Percentiles rank a stretch among this genome's conserved stretches.
These are phyloP conservation scores for Boechera divaricarpa DNA, from an alignment of 345 rosid genomes.

Conservation along the genomic window DNA sequence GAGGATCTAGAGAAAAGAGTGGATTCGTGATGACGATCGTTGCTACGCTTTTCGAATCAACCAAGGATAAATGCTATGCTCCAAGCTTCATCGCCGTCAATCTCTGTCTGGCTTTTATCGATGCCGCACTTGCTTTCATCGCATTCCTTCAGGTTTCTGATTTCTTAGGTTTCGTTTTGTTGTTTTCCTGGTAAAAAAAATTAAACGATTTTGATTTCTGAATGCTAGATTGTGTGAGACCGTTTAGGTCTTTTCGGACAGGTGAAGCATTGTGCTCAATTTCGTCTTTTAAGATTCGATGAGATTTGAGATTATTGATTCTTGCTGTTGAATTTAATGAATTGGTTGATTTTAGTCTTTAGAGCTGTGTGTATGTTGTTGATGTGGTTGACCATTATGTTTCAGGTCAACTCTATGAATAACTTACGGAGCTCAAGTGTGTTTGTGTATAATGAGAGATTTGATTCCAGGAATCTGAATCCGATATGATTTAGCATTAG, in stretches of 20 bases:
- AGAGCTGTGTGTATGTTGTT: constrained; percentile 3
- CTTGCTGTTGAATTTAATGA: neutral
- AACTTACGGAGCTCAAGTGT: constrained; percentile 3
- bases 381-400: constrained; percentile 35
- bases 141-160: constrained; percentile 44
- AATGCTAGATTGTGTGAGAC: constrained; percentile 21
- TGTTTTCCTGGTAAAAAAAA: neutral
- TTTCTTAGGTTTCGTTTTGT: neutral
- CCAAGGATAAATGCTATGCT: constrained; percentile 33
- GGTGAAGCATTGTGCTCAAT: constrained; percentile 32
- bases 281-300: neutral
- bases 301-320: constrained; percentile 11
- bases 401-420: constrained; percentile 41
- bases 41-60: constrained; percentile 28
- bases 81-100: constrained; percentile 45
- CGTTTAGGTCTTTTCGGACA: neutral
- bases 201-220: constrained; percentile 7
- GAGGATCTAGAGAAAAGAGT: constrained; percentile 19
- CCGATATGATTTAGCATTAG: neutral
- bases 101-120: constrained; percentile 44
- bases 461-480: constrained; percentile 38
- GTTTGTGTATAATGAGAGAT: constrained; percentile 21
- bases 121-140: constrained; percentile 44
- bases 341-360: neutral
- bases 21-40: constrained; percentile 28